Percentiles rank a stretch among this genome's conserved stretches.
phyloP scores from a whole-genome alignment of 2,329 filamentous ascomycete genomes.

The Salinomyces thailandicus region DNA sequence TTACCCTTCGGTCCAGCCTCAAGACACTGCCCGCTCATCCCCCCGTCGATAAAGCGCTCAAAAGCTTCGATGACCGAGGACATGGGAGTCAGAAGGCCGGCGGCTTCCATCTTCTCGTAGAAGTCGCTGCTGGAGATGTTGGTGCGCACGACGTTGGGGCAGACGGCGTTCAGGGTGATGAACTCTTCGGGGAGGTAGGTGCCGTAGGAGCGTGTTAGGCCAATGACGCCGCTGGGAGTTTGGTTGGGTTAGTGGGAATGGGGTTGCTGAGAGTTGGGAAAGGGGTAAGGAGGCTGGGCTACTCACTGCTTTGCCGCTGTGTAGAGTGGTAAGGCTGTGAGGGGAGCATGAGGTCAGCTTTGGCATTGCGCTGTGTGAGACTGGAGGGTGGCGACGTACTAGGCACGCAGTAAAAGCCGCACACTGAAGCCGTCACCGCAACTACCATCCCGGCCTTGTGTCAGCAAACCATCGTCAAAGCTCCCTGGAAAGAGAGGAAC shows the following conservation, averaged over 20 bases:
- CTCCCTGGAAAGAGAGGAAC: neutral
- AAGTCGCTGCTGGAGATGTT: constrained; percentile 29
- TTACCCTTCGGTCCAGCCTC: constrained; percentile 32
- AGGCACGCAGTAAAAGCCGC: constrained; percentile 34
- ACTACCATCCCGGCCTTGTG: too few relatives aligned
- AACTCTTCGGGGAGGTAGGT: constrained; percentile 30
- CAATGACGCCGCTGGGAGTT: constrained; percentile 23
- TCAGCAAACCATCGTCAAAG: neutral
- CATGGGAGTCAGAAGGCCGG: constrained; percentile 31
- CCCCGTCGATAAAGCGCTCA: constrained; percentile 27
- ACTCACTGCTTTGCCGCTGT: constrained; percentile 33
- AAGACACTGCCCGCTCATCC: constrained; percentile 32
- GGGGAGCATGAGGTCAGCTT: constrained; percentile 2
- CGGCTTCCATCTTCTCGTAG: constrained; percentile 28
- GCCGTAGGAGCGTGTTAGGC: constrained; percentile 32
- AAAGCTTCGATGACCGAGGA: constrained; percentile 32
- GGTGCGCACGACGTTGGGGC: constrained; percentile 33
- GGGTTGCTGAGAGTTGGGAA: neutral
- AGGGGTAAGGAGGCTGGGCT: neutral
- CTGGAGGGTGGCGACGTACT: constrained; percentile 18
- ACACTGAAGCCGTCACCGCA: constrained; percentile 30
- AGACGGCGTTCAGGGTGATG: constrained; percentile 35
- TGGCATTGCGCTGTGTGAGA: too few relatives aligned
- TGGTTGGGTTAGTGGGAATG: neutral
- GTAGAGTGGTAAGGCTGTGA: constrained; percentile 30